Conservation (phyloP, 2,329 filamentous ascomycete species). For the Anthostomella pinea region DNA sequence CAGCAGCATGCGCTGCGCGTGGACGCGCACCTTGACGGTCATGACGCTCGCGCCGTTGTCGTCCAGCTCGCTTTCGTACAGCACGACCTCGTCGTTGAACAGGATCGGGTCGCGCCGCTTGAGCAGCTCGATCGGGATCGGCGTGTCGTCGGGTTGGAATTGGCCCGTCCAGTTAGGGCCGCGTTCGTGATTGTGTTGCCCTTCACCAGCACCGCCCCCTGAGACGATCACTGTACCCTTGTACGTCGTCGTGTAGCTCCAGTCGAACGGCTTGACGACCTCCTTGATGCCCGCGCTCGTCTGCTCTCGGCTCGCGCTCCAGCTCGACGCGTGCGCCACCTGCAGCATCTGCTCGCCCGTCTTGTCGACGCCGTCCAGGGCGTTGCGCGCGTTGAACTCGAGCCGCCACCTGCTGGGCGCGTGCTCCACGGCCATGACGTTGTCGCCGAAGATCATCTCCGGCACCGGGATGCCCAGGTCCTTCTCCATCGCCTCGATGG, state of each 20-base stretch:
- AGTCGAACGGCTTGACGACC: conserved; percentile 94
- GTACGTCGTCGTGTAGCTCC: conserved; percentile 94
- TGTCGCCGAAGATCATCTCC: conserved; percentile 99
- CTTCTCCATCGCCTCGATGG: conserved; percentile 81
- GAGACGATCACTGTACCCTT: conserved; percentile 59
- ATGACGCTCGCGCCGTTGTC: conserved; percentile 94
- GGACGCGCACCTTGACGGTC: conserved; percentile 88
- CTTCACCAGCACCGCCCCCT: conserved; percentile 5
- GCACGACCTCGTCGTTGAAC: conserved; percentile 93
- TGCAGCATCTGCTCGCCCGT: conserved; percentile 87
- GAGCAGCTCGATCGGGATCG: conserved; percentile 82
- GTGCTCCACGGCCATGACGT: conserved; percentile 75
- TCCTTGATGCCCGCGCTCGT: conserved; percentile 87
- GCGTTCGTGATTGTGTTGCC: background rate
- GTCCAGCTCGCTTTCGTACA: conserved; percentile 96
- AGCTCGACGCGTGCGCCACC: conserved; percentile 88
- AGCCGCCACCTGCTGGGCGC: conserved; percentile 72
- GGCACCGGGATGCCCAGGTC: conserved; percentile 82
- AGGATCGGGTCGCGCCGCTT: conserved; percentile 88
- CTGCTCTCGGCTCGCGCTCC: conserved; percentile 67
- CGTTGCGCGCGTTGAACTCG: conserved; percentile 80
- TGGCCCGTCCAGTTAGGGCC: background rate
- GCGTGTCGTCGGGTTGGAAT: conserved; percentile 32
- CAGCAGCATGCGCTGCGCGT: conserved; percentile 83
- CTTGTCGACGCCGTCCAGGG: conserved; percentile 90